Evolutionary conservation across 768 basidiomycete genomes (phyloP), one percentile per base, ranked within the genome.

Genomic region (Rhodocollybia butyracea): DNA sequence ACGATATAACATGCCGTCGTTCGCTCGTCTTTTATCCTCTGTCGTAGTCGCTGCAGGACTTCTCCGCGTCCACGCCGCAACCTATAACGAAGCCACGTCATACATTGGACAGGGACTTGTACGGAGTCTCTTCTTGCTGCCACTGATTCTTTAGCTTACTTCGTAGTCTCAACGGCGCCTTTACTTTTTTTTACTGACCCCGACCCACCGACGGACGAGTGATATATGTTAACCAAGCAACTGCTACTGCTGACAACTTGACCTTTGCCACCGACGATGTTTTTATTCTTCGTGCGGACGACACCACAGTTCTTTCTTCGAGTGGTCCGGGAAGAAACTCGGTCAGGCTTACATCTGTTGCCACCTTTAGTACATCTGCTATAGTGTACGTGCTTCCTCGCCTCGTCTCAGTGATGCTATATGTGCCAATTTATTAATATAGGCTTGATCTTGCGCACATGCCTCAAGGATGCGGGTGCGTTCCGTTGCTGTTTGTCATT

Each of bases 381-480:
- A 61, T 68, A 1, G 65, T 72, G 71, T 71, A 57, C 21, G 68
- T 29, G 11, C 24, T n/a, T n/a, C 13, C 46, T n/a, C 5, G 38
- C 31, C 17, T 38, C 17, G 38, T 41, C 34, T 22, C 39, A n/a
- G 40, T 39, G 27, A 56, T 40, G 27, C 39, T 5, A 26, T 24
- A 13, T 59, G 31, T 27, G 6, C 5, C 11, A 8, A 17, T 51
- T 31, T 30, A 21, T 21, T n/a, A n/a, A n/a, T n/a, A 32, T 54
- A 68, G 64, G 27, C 65, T 76, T 57, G 72, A 81, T 59, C 60
- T 79, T 27, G 59, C 64, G 15, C 82, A 82, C 62, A 82, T 84
- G 79, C 82, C 82, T 13, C 71, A 79, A 55, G 81, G 80, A 5
- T 80, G 79, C 63, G 77, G 72, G 76, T 76, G 45, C 54, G 65